Evolutionary conservation across 805 yeast species (phyloP).

Genomic region (Wickerhamomyces tratensis): DNA sequence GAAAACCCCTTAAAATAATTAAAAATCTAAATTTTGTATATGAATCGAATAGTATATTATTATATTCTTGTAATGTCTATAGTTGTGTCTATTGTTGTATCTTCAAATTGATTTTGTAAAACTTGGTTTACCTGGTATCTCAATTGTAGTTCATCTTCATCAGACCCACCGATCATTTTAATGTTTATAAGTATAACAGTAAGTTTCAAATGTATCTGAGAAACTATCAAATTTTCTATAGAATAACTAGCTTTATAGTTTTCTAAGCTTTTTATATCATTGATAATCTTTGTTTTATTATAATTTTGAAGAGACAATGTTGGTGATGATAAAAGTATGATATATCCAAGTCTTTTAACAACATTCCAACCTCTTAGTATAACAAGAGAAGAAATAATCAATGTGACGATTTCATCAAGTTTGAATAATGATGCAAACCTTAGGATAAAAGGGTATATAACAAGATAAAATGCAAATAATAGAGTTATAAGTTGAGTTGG

Average conservation of each 20-base stretch:
- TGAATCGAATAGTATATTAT: not conserved
- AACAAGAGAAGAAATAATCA: conserved; percentile 33
- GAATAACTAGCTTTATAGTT: conserved; percentile 40
- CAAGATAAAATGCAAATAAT: conserved; percentile 28
- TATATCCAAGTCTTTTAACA: conserved; percentile 40
- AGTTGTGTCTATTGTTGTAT: conserved; percentile 28
- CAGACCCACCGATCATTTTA: conserved; percentile 58
- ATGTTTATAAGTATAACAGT: conserved; percentile 48
- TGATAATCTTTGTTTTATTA: conserved; percentile 30
- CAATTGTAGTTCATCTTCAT: conserved; percentile 55
- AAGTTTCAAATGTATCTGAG: conserved; percentile 54
- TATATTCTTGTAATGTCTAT: conserved; percentile 29
- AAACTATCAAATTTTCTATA: conserved; percentile 37
- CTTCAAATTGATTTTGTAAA: conserved; percentile 25
- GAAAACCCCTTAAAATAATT: conserved; percentile 26
- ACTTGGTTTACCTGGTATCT: conserved; percentile 38
- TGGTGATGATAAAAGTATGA: conserved; percentile 46
- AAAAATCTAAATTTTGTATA: no score
- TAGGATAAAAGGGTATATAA: conserved; percentile 28
- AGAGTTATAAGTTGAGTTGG: conserved; percentile 34
- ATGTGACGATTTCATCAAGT: conserved; percentile 35
- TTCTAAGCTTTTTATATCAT: conserved; percentile 36
- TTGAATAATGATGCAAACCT: conserved; percentile 12
- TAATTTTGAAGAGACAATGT: conserved; percentile 22
- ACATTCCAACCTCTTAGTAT: conserved; percentile 43